A percentile compares a stretch with the other conserved stretches of the same genome.
These are phyloP conservation scores for Rhododendron williamsianum DNA, from an alignment of 148 eudicot species.

Conservation along the genomic window DNA sequence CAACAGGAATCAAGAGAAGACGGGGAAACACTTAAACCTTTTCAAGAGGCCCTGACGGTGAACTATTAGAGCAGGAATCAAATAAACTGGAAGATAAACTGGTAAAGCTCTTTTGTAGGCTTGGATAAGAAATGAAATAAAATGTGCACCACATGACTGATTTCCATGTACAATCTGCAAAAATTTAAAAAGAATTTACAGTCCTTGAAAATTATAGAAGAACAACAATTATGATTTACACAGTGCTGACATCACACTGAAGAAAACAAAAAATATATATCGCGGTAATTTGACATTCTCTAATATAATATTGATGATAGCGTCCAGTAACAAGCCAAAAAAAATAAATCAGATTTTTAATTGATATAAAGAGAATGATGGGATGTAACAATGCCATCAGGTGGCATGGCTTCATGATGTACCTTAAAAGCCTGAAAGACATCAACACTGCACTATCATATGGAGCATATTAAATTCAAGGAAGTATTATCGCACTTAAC, in stretches of 20 bases:
- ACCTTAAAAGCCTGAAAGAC: not conserved
- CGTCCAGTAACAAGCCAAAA: not conserved
- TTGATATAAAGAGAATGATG: not conserved
- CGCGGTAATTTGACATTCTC: not conserved
- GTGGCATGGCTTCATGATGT: not conserved
- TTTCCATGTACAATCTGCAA: conserved; percentile 86
- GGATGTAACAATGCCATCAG: not conserved
- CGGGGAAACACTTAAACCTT: conserved; percentile 31
- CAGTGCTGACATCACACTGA: not conserved
- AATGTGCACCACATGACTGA: conserved; percentile 73
- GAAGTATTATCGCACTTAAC: not conserved
- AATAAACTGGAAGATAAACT: conserved; percentile 95
- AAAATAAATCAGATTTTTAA: not conserved
- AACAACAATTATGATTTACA: not conserved
- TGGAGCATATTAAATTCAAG: not conserved
- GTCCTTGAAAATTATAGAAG: not conserved
- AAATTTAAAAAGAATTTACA: not conserved
- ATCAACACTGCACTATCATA: not conserved
- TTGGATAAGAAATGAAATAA: conserved; percentile 65
- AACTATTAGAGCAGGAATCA: conserved; percentile 92
- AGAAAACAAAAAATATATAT: not conserved
- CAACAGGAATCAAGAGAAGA: not conserved
- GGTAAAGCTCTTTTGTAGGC: conserved; percentile 96
- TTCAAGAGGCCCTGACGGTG: conserved; percentile 78
- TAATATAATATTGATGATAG: not conserved